Conservation (phyloP, 805 yeast genomes). For the Cyberlindnera mycetangii region DNA sequence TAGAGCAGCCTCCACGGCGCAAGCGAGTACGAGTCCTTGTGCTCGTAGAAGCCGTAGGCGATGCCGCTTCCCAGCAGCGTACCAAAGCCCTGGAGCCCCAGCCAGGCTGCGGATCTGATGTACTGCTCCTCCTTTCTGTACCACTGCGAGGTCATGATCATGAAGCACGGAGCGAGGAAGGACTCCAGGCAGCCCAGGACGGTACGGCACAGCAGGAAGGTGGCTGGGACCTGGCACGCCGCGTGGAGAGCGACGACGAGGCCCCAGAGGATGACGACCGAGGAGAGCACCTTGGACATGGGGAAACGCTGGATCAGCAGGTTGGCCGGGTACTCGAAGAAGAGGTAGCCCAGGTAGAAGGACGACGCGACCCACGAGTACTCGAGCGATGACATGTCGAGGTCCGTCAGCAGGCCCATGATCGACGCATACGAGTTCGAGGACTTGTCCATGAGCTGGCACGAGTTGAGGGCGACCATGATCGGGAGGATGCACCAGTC, state of each 20-base stretch:
- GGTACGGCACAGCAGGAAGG: conserved; percentile 45
- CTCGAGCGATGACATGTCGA: conserved; percentile 41
- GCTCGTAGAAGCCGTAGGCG: conserved; percentile 48
- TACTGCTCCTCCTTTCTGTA: conserved; percentile 47
- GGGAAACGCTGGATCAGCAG: conserved; percentile 52
- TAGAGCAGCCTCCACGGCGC: conserved; percentile 60
- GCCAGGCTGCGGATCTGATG: conserved; percentile 40
- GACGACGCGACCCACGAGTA: conserved; percentile 57
- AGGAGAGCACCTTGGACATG: conserved; percentile 46
- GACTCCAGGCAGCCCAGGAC: conserved; percentile 51
- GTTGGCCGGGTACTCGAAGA: conserved; percentile 50
- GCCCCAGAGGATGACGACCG: conserved; percentile 63
- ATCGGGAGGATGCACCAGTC: conserved; percentile 10
- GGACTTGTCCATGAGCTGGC: conserved; percentile 11
- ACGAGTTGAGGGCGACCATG: conserved; percentile 5
- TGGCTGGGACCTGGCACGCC: conserved; percentile 33
- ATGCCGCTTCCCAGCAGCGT: conserved; percentile 46
- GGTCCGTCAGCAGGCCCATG: conserved; percentile 45
- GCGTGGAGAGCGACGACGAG: conserved; percentile 47
- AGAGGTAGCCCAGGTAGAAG: conserved; percentile 61
- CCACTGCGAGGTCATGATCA: conserved; percentile 54
- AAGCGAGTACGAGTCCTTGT: conserved; percentile 36
- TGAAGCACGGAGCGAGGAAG: conserved; percentile 52
- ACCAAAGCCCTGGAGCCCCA: conserved; percentile 44
- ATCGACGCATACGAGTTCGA: conserved; percentile 41